Conservation (phyloP, 2,329 filamentous ascomycete genomes). For the Cercospora nicotianae region DNA sequence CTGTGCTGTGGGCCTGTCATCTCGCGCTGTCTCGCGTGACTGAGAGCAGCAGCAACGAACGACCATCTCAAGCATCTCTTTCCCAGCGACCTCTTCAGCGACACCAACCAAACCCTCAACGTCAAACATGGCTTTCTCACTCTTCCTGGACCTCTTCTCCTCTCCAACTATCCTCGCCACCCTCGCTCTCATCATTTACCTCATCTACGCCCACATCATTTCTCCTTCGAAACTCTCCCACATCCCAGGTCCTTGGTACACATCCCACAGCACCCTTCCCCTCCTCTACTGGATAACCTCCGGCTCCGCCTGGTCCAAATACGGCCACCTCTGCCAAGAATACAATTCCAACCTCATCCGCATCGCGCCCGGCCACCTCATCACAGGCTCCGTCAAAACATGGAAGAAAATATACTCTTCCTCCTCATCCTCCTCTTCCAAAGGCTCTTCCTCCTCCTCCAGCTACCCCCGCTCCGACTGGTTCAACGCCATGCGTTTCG, state of each 20-base stretch:
- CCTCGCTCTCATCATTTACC: background rate
- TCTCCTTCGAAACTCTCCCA: constrained; percentile 4
- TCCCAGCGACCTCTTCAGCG: background rate
- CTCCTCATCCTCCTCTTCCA: background rate
- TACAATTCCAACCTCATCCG: constrained; percentile 11
- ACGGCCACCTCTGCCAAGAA: constrained; percentile 2
- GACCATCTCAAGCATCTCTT: background rate
- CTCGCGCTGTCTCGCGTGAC: background rate
- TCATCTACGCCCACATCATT: background rate
- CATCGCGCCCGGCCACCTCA: constrained; percentile 12
- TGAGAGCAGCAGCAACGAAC: background rate
- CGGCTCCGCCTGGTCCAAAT: constrained; percentile 11
- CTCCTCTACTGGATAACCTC: constrained; percentile 12
- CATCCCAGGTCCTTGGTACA: constrained; percentile 15
- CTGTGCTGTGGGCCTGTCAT: background rate
- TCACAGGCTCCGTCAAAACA: constrained; percentile 12
- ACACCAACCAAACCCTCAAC: background rate
- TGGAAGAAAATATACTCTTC: constrained; percentile 18
- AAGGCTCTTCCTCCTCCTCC: background rate
- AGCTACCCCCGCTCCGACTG: constrained; percentile 16
- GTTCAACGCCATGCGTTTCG: constrained; percentile 17
- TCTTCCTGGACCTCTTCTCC: background rate
- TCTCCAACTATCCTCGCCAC: background rate
- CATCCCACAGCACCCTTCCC: constrained; percentile 6
- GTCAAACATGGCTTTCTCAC: background rate